A percentile compares a stretch with the other conserved stretches of the same genome.
These are phyloP conservation scores for Ganoderma lingzhi DNA, from an alignment of 1,284 basidiomycete genomes.

Conservation along the genomic window DNA sequence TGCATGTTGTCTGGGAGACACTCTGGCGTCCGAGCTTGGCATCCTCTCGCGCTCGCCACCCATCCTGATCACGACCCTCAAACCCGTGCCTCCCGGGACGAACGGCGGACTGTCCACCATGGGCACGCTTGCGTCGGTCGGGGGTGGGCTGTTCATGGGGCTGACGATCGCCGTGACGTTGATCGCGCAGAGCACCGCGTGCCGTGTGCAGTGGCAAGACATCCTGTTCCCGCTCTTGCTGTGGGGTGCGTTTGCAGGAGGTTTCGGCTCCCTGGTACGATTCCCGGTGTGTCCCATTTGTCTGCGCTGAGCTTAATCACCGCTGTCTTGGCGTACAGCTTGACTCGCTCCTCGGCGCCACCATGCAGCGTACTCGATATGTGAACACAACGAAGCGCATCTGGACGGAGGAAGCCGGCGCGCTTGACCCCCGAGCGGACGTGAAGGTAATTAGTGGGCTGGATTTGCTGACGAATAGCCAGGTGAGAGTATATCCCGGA, in stretches of 20 bases:
- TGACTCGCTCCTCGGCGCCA: constrained; percentile 66
- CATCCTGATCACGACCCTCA: constrained; percentile 77
- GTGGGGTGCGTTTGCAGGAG: constrained; percentile 73
- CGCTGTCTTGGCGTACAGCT: constrained; percentile 16
- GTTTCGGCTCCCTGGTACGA: constrained; percentile 79
- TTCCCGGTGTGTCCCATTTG: neutral
- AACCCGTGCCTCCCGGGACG: constrained; percentile 85
- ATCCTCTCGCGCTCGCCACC: constrained; percentile 79
- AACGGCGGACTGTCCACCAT: constrained; percentile 87
- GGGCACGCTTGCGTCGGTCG: constrained; percentile 78
- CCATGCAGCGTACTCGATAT: constrained; percentile 85
- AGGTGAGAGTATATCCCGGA: constrained; percentile 51
- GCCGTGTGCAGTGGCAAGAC: constrained; percentile 46
- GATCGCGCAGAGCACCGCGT: constrained; percentile 65
- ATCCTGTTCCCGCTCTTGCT: constrained; percentile 55
- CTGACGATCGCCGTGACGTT: constrained; percentile 65
- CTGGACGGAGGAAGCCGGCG: constrained; percentile 63
- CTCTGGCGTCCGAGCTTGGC: constrained; percentile 83
- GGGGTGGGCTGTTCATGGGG: constrained; percentile 82
- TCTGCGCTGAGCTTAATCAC: neutral
- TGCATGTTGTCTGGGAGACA: constrained; percentile 86
- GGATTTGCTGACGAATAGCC: constrained; percentile 84
- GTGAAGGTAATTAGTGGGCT: constrained; percentile 74
- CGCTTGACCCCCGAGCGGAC: constrained; percentile 39
- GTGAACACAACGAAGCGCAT: constrained; percentile 69